A percentile compares a stretch with the other conserved stretches of the same genome.
Evolutionary conservation across 768 basidiomycete species (phyloP).

Genomic region (Rossbeevera mucosa): DNA sequence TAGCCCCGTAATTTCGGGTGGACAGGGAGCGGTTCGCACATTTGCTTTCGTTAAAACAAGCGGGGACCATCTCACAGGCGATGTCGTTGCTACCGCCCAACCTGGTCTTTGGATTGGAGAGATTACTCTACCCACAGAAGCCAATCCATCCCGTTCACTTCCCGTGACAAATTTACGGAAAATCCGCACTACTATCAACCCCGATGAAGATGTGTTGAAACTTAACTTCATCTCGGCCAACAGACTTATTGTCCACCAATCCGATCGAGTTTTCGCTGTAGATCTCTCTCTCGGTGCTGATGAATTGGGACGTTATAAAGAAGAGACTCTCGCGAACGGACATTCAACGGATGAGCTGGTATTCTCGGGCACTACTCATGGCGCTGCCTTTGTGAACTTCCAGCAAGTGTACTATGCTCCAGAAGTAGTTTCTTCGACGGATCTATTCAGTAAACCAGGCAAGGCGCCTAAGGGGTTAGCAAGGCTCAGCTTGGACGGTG

Average conservation of each 20-base stretch:
- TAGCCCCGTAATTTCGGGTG: slow-evolving; percentile 50
- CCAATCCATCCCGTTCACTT: slow-evolving; percentile 26
- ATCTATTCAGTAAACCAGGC: slow-evolving; percentile 66
- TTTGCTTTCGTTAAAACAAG: slow-evolving; percentile 63
- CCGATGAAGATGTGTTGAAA: slow-evolving; percentile 38
- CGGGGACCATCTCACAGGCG: slow-evolving; percentile 56
- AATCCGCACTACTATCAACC: slow-evolving; percentile 48
- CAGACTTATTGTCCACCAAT: slow-evolving; percentile 59
- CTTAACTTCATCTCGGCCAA: slow-evolving; percentile 55
- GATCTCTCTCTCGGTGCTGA: slow-evolving; percentile 46
- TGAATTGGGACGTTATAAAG: slow-evolving; percentile 43
- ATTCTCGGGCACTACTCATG: slow-evolving; percentile 37
- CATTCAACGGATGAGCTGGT: slow-evolving; percentile 55
- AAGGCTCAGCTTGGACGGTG: slow-evolving; percentile 67
- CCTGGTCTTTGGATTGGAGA: slow-evolving; percentile 64
- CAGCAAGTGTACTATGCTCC: slow-evolving; percentile 60
- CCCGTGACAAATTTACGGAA: slow-evolving; percentile 45
- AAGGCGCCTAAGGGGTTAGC: slow-evolving; percentile 59
- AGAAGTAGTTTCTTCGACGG: slow-evolving; percentile 38
- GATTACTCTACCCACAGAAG: slow-evolving; percentile 43
- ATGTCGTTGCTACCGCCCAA: slow-evolving; percentile 59
- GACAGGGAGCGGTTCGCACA: slow-evolving; percentile 37
- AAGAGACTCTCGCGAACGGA: slow-evolving; percentile 49
- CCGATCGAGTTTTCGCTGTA: slow-evolving; percentile 43
- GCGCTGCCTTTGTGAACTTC: slow-evolving; percentile 65